Evolutionary conservation across 1,284 basidiomycete species (phyloP).

Genomic region (Golubevia sp.): DNA sequence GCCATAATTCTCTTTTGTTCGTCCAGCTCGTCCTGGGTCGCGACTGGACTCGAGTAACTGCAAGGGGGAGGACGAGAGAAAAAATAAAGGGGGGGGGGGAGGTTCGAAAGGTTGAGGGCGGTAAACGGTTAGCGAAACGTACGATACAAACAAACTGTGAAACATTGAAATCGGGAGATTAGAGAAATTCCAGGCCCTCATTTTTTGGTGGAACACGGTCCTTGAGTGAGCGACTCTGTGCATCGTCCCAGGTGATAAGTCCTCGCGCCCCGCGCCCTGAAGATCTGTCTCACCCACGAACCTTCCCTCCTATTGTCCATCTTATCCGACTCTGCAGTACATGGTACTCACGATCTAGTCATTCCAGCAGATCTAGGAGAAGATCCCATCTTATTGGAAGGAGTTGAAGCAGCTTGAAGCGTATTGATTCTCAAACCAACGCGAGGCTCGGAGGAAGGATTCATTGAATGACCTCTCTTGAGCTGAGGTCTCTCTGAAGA

Average conservation of each 20-base stretch:
- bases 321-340: not conserved
- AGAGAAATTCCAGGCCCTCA: no score
- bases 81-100: no score
- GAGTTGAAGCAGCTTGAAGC: not conserved
- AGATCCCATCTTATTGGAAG: not conserved
- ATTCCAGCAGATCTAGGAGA: not conserved
- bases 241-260: no score
- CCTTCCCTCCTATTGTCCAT: no score
- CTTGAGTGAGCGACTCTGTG: no score
- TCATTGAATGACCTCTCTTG: not conserved
- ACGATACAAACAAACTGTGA: no score
- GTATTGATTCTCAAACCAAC: not conserved
- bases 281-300: no score
- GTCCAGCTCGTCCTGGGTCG: conserved; percentile 41
- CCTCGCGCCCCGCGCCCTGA: no score
- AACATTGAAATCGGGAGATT: no score
- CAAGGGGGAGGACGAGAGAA: conserved; percentile 1
- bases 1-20: conserved; percentile 36
- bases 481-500: not conserved
- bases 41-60: conserved; percentile 47
- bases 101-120: not conserved
- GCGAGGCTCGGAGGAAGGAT: not conserved
- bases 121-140: not conserved
- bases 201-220: no score
- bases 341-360: not conserved